phyloP scores from a whole-genome alignment of 805 yeast genomes.

The Kregervanrija pseudodelftensis region DNA sequence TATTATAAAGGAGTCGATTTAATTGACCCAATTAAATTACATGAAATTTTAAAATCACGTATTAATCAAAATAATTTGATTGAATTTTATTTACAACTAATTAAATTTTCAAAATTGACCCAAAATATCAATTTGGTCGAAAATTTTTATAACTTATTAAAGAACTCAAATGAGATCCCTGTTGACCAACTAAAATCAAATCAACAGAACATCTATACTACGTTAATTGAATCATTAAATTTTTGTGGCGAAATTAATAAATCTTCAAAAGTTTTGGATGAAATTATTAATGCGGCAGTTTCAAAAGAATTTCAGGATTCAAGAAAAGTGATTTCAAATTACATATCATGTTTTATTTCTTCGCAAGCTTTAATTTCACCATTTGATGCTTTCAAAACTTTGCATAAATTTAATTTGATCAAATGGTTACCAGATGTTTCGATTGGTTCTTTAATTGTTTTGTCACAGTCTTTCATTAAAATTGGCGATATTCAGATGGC shows the following conservation, averaged over 20 bases:
- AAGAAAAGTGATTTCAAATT: constrained; percentile 10
- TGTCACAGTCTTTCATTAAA: constrained; percentile 20
- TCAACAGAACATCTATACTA: constrained; percentile 44
- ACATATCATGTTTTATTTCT: constrained; percentile 23
- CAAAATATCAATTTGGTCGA: constrained; percentile 34
- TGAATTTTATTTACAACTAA: constrained; percentile 32
- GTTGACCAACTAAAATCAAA: constrained; percentile 9
- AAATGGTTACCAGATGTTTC: constrained; percentile 30
- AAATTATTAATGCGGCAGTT: constrained; percentile 31
- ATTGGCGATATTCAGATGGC: constrained; percentile 18
- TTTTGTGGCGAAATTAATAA: constrained; percentile 40
- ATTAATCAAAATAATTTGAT: constrained; percentile 8
- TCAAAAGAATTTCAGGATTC: constrained; percentile 7
- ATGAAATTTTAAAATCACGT: constrained; percentile 10
- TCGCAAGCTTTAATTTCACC: constrained; percentile 23
- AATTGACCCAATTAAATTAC: constrained; percentile 13
- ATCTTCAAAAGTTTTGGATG: constrained; percentile 53
- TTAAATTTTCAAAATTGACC: constrained; percentile 32
- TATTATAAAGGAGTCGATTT: constrained; percentile 16
- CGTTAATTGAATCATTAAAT: constrained; percentile 45
- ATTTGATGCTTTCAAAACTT: constrained; percentile 17
- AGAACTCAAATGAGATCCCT: constrained; percentile 5
- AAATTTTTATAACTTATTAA: constrained; percentile 29
- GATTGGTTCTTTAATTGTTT: constrained; percentile 18
- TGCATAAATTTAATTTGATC: constrained; percentile 22